These are phyloP conservation scores for Notholithocarpus densiflorus DNA, from an alignment of 306 rosid genomes.

Conservation along the genomic window DNA sequence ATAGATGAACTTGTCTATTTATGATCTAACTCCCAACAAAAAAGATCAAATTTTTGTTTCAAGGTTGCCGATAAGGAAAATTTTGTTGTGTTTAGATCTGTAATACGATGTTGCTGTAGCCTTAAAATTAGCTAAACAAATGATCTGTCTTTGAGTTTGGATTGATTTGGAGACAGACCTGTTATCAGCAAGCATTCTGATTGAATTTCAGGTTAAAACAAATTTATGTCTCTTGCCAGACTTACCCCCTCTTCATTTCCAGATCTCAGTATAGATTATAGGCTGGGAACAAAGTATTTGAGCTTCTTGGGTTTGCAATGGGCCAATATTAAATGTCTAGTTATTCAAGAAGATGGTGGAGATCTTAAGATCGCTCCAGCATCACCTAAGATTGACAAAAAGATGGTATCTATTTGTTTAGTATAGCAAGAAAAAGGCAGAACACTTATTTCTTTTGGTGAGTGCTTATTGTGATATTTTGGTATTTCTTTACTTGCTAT, in stretches of 20 bases:
- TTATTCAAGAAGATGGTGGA: background rate
- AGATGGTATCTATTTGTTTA: background rate
- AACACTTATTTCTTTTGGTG: background rate
- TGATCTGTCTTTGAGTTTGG: background rate
- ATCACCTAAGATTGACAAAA: background rate
- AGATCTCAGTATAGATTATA: background rate
- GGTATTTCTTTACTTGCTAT: background rate
- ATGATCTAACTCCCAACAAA: background rate
- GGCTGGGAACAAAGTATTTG: slow-evolving; percentile 1
- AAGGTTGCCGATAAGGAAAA: background rate
- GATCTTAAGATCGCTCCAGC: slow-evolving; percentile 1
- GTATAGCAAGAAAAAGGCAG: background rate
- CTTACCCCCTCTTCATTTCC: background rate
- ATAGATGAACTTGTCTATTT: background rate
- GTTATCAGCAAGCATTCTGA: background rate
- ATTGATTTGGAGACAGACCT: background rate
- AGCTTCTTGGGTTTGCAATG: background rate
- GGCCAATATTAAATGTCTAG: background rate
- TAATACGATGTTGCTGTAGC: background rate
- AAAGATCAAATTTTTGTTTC: background rate
- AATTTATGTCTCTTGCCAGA: background rate
- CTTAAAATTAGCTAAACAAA: background rate
- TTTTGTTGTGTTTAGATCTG: background rate
- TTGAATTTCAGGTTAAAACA: background rate
- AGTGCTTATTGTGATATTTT: background rate